phyloP scores from a whole-genome alignment of 768 basidiomycete genomes.

The Russula vinacea region DNA sequence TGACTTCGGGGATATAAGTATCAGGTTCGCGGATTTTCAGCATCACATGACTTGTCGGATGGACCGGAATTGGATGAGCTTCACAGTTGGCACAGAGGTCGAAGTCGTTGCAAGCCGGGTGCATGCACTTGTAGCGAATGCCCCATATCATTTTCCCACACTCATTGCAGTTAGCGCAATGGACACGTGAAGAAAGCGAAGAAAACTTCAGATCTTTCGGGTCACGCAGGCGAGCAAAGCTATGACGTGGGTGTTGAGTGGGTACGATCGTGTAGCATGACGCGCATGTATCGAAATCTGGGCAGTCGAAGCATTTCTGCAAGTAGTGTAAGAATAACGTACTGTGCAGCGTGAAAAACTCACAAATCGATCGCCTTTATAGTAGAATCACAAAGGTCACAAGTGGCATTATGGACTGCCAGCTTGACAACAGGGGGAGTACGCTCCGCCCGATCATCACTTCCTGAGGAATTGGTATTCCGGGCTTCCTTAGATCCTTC shows the following conservation, averaged over 20 bases:
- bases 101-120: conserved; percentile 71
- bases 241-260: conserved; percentile 74
- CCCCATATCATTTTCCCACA: conserved; percentile 58
- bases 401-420: conserved; percentile 60
- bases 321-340: background rate
- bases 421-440: conserved; percentile 22
- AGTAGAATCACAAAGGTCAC: conserved; percentile 71
- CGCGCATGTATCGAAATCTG: conserved; percentile 79
- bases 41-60: conserved; percentile 67
- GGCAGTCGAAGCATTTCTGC: conserved; percentile 76
- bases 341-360: conserved; percentile 33
- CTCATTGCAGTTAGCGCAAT: conserved; percentile 62
- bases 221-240: conserved; percentile 61
- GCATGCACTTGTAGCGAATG: conserved; percentile 82
- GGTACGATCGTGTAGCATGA: conserved; percentile 67
- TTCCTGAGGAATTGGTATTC: background rate
- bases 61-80: conserved; percentile 71
- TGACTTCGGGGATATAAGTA: conserved; percentile 46
- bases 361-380: conserved; percentile 75
- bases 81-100: conserved; percentile 81
- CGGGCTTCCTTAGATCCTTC: background rate
- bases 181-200: conserved; percentile 30
- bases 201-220: conserved; percentile 49
- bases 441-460: background rate
- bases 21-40: conserved; percentile 64